phyloP scores from a whole-genome alignment of 176 grass and related monocot genomes.

The Chloris gayana region DNA sequence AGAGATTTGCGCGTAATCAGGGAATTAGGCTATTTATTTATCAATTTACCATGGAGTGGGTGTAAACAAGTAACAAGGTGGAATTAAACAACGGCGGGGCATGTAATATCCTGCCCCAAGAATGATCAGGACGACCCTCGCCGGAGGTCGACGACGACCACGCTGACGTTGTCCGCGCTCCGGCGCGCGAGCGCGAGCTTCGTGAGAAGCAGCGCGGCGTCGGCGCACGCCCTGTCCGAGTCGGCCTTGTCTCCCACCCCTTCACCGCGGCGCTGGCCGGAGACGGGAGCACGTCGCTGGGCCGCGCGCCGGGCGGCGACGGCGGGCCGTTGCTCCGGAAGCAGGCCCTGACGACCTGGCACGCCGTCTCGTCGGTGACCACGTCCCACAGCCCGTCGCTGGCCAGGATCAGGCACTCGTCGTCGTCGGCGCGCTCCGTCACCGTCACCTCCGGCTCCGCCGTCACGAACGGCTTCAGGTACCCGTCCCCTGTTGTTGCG shows the following conservation, averaged over 20 bases:
- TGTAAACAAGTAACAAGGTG: neutral
- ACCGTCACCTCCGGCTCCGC: constrained; percentile 68
- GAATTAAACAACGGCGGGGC: neutral
- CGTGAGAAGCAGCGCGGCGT: constrained; percentile 58
- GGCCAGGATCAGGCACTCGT: constrained; percentile 70
- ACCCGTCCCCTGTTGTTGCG: constrained; percentile 60
- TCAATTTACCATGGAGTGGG: neutral
- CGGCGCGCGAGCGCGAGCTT: constrained; percentile 63
- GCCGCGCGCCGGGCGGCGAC: neutral
- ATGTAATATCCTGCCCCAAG: constrained; percentile 16
- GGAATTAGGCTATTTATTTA: constrained; percentile 16
- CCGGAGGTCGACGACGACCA: constrained; percentile 69
- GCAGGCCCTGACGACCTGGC: constrained; percentile 48
- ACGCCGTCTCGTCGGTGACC: constrained; percentile 60
- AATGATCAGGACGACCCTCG: constrained; percentile 25
- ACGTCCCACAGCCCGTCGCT: constrained; percentile 82
- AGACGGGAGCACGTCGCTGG: constrained; percentile 25
- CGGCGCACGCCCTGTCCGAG: constrained; percentile 40
- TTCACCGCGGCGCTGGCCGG: constrained; percentile 3
- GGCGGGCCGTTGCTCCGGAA: constrained; percentile 40
- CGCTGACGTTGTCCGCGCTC: constrained; percentile 70
- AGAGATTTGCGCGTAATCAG: neutral
- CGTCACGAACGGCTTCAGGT: constrained; percentile 75
- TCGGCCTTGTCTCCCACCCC: constrained; percentile 39
- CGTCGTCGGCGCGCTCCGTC: constrained; percentile 41